A percentile compares a stretch with the other conserved stretches of the same genome.
phyloP scores from a whole-genome alignment of 257 asterid species.

The Anisodus tanguticus region DNA sequence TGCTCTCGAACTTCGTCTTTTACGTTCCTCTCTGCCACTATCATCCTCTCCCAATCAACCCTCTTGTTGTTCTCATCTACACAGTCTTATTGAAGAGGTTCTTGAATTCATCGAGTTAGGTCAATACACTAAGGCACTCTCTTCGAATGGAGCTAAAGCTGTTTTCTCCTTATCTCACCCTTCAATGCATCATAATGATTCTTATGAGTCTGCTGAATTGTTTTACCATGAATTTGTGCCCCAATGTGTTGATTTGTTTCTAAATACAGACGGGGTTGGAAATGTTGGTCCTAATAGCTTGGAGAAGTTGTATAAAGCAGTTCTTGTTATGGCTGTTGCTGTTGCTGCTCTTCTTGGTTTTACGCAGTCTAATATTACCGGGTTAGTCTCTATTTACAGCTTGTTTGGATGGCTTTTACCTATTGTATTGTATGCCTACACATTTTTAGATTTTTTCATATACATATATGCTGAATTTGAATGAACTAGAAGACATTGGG shows the following conservation, averaged over 20 bases:
- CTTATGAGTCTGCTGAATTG: constrained; percentile 57
- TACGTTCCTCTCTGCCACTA: constrained; percentile 71
- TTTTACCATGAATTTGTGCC: constrained; percentile 70
- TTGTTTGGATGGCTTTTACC: too few relatives aligned
- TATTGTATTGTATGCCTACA: background rate
- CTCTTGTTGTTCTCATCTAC: constrained; percentile 39
- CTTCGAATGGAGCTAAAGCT: constrained; percentile 54
- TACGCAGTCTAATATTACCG: constrained; percentile 75
- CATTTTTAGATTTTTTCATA: background rate
- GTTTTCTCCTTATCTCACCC: constrained; percentile 50
- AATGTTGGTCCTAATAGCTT: constrained; percentile 23
- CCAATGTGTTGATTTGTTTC: constrained; percentile 54
- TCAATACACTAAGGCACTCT: constrained; percentile 57
- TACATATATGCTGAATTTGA: background rate
- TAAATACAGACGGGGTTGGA: constrained; percentile 35
- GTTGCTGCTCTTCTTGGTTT: constrained; percentile 80
- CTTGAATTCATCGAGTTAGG: constrained; percentile 74
- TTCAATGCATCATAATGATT: constrained; percentile 27
- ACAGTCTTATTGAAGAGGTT: constrained; percentile 48
- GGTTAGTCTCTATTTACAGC: constrained; percentile 48
- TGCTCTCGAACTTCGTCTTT: constrained; percentile 85
- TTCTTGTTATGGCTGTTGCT: constrained; percentile 73
- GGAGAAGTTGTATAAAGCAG: constrained; percentile 49
- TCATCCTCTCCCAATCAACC: constrained; percentile 39
- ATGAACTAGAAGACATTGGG: background rate